Conservation (phyloP, 169 alveolate species). For the Plasmodium malariae region DNA sequence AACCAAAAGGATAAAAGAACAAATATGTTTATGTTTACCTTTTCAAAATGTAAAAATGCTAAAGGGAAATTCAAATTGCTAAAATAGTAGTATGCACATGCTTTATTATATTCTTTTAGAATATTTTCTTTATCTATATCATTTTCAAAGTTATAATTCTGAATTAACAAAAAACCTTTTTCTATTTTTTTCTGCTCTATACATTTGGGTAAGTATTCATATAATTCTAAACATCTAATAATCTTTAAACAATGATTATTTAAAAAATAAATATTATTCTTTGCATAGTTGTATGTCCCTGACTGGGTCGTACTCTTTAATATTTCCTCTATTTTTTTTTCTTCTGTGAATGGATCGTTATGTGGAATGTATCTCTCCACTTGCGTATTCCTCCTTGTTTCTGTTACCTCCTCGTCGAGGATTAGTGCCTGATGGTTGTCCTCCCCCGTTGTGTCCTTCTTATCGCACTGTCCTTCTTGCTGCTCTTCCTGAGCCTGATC, state of each 20-base stretch:
- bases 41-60: constrained; percentile 36
- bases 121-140: constrained; percentile 17
- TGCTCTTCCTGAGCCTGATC: too few relatives aligned
- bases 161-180: constrained; percentile 43
- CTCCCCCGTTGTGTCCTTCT: too few relatives aligned
- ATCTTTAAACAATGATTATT: constrained; percentile 13
- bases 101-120: constrained; percentile 33
- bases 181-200: constrained; percentile 26
- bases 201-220: constrained; percentile 35
- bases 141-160: constrained; percentile 28
- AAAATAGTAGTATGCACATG: constrained; percentile 51
- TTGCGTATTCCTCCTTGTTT: too few relatives aligned
- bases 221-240: constrained; percentile 34
- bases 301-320: too few relatives aligned
- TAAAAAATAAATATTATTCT: constrained; percentile 27
- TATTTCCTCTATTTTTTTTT: background rate
- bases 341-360: too few relatives aligned
- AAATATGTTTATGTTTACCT: constrained; percentile 2
- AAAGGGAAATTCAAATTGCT: constrained; percentile 12
- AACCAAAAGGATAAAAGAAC: constrained; percentile 55
- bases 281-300: background rate
- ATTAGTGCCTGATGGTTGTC: too few relatives aligned
- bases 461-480: too few relatives aligned
- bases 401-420: too few relatives aligned
- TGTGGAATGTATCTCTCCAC: too few relatives aligned